Evolutionary conservation across 2,329 filamentous ascomycete genomes (phyloP), one percentile per base, ranked within the genome.

Genomic region (Zasmidium cellare): DNA sequence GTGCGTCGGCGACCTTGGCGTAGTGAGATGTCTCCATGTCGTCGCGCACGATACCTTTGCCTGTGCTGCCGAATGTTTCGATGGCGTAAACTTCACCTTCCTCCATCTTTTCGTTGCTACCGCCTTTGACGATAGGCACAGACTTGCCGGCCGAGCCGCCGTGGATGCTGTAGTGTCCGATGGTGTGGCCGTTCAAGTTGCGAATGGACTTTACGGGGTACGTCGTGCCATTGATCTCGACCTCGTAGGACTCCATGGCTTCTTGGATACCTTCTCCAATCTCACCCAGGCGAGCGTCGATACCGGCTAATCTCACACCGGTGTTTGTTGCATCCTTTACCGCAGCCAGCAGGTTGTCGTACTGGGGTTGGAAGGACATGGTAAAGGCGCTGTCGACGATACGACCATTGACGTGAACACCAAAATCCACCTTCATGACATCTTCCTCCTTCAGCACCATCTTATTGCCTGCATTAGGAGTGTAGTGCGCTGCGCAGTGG

Each of bases 361-460:
- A 92, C 63, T 82, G 83, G 22, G 83, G 84, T 67, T 92, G 87
- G 69, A 90, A 92, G 0, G 88, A 81, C 74, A 92, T 80, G 9
- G 90, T 92, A 71, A 92, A 93, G 5, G 90, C 90, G 64, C 86
- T 89, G 77, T 93, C 89, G 57, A 92, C 88, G 70, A 92, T 93
- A 65, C 86, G 82, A 3, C 90, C 90, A 69, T 89, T 90, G 68
- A 92, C 82, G 71, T 93, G 90, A 25, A 92, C 89, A 50, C 90
- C 89, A 68, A 92, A 90, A 69, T 93, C 89, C 7, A 92, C 86
- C 74, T 91, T 92, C 82, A 93, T 83, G 35, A 96, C 89, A 71
- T 96, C 90, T 61, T 85, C 82, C 69, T 89, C 79, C 58, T 94
- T 78, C 31, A 92, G 76, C 67, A 88, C 83, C 72, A 91, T 90